These are phyloP conservation scores for Mangifera indica DNA, from an alignment of 345 rosid species.

Conservation along the genomic window DNA sequence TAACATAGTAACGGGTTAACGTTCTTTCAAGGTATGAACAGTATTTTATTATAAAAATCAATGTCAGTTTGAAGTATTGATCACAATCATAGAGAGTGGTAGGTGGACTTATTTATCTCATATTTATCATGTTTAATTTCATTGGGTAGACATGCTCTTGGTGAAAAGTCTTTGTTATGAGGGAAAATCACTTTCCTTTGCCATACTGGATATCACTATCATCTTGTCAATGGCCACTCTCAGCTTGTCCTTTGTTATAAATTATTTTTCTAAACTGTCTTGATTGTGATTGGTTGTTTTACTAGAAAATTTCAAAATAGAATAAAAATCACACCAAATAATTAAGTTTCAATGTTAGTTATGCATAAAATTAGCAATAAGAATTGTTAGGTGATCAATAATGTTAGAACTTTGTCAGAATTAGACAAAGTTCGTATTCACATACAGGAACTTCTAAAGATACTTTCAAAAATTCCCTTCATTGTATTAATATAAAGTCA, in stretches of 20 bases:
- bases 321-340: neutral
- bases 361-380: too few relatives aligned
- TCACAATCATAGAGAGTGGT: neutral
- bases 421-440: too few relatives aligned
- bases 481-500: too few relatives aligned
- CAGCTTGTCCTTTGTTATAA: neutral
- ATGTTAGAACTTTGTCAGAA: too few relatives aligned
- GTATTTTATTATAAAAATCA: neutral
- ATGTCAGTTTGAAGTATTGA: constrained; percentile 1
- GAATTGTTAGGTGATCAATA: too few relatives aligned
- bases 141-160: neutral
- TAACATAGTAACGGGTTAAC: too few relatives aligned
- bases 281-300: neutral
- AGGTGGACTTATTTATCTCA: too few relatives aligned
- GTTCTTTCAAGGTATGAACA: too few relatives aligned
- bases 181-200: neutral
- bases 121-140: neutral
- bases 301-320: too few relatives aligned
- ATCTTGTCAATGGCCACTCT: neutral
- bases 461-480: too few relatives aligned
- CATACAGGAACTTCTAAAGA: too few relatives aligned
- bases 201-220: neutral
- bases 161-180: neutral
- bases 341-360: too few relatives aligned
- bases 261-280: neutral